These are phyloP conservation scores for Ceratocystis cubensis DNA, from an alignment of 2,329 filamentous ascomycete species.

Conservation along the genomic window DNA sequence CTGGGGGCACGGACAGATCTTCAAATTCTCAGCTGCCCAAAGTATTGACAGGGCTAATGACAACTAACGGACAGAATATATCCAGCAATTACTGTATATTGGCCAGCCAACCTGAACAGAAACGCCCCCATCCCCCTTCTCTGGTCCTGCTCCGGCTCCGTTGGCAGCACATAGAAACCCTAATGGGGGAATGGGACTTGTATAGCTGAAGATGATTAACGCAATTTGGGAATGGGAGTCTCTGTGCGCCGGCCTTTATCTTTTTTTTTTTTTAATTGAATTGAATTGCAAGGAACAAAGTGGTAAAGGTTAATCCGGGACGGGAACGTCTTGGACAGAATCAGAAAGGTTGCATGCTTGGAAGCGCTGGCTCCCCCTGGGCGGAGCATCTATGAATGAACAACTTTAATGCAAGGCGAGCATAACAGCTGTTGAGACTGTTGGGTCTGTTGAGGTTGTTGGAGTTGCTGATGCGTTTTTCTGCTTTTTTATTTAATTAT, in stretches of 20 bases:
- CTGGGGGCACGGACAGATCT: neutral
- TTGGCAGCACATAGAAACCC: neutral
- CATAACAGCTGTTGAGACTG: no score
- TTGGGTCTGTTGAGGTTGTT: neutral
- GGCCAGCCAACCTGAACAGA: neutral
- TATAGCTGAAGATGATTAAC: neutral
- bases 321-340: neutral
- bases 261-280: neutral
- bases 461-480: neutral
- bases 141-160: neutral
- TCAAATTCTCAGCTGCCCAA: neutral
- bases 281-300: neutral
- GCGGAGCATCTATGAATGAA: no score
- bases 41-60: conserved; percentile 4
- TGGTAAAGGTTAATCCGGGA: neutral
- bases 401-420: no score
- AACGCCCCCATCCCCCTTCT: neutral
- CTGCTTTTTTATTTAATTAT: neutral
- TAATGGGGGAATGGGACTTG: neutral
- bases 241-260: neutral
- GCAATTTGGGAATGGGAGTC: neutral
- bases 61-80: conserved; percentile 1
- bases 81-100: neutral
- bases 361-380: neutral
- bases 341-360: neutral